Evolutionary conservation across 2,329 filamentous ascomycete species (phyloP), one percentile per base, ranked within the genome.

Genomic region (Diaporthe citriasiana): DNA sequence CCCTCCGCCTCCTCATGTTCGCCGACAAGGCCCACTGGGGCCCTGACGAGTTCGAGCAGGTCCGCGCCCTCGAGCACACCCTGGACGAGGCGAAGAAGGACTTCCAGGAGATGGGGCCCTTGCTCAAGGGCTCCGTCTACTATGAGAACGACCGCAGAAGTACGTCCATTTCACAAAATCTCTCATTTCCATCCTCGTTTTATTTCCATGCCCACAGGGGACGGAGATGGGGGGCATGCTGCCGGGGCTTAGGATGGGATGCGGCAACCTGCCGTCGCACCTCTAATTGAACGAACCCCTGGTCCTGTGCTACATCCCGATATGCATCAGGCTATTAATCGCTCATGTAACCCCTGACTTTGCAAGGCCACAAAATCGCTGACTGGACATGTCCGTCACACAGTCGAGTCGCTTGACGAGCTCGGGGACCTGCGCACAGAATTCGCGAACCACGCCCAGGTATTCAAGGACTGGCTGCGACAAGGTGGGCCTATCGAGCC

Each of bases 1-100:
- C 85, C 74, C 81, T 90, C 77, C 88, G 88, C 78, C 87, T 87
- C 77, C 82, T 91, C 78, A 84, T 84, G 82, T 85, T 89, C 77
- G 86, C 89, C 78, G 89, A 91, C 81, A 90, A 90, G 82, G 85
- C 85, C 57, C 86, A 87, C 75, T 91, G 89, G 89, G 88, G 86
- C 0, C 82, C 84, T 30, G 89, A 90, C 83, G 89, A 91, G 82
- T 87, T 89, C 79, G 89, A 91, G 79, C 89, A 91, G 82, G 80
- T 88, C 73, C 87, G 85, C 73, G 86, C 88, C 65, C 83, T 91
- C 71, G 87, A 90, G 77, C 83, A 85, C 47, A 84, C 86, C n/a
- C 84, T 91, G 69, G 88, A 90, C 79, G 88, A 90, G 77, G 89
- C 89, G 72, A 89, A 88, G 81, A 86, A 85, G 80, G 89, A 91